Evolutionary conservation across 1,139 yeast genomes (phyloP).

Genomic region (Tardiomyces depauwii): DNA sequence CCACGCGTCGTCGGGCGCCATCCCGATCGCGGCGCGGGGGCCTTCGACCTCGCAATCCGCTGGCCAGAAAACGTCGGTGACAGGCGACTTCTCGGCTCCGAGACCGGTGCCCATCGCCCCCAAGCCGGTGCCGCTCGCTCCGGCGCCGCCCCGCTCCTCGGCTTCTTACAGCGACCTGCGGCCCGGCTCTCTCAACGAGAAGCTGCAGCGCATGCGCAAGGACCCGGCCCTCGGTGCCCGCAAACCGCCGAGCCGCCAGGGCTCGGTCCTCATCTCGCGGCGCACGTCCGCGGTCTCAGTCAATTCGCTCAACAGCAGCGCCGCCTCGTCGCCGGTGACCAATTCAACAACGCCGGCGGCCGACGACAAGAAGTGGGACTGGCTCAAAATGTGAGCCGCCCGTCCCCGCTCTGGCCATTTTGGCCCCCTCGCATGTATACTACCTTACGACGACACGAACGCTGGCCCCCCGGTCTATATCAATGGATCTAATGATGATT

Average conservation of each 20-base stretch:
- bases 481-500: no score
- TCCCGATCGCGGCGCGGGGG: not conserved
- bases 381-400: conserved; percentile 16
- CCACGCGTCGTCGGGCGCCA: not conserved
- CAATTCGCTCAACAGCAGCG: not conserved
- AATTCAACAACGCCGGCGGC: conserved; percentile 10
- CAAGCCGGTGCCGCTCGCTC: conserved; percentile 9
- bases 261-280: not conserved
- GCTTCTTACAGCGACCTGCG: not conserved
- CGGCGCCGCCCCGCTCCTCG: not conserved
- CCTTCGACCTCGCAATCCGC: no score
- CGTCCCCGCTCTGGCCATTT: not conserved
- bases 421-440: not conserved
- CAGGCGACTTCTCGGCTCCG: not conserved
- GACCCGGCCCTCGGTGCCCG: not conserved
- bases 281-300: not conserved
- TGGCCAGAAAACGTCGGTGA: not conserved
- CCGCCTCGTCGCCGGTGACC: not conserved
- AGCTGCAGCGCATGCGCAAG: not conserved
- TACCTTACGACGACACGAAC: not conserved
- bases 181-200: not conserved
- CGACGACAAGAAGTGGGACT: conserved; percentile 18
- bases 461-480: no score
- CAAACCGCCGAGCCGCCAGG: not conserved
- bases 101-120: conserved; percentile 19